phyloP scores from a whole-genome alignment of 225 moss, liverwort and hornwort genomes.

The Rhytidiadelphus loreus region DNA sequence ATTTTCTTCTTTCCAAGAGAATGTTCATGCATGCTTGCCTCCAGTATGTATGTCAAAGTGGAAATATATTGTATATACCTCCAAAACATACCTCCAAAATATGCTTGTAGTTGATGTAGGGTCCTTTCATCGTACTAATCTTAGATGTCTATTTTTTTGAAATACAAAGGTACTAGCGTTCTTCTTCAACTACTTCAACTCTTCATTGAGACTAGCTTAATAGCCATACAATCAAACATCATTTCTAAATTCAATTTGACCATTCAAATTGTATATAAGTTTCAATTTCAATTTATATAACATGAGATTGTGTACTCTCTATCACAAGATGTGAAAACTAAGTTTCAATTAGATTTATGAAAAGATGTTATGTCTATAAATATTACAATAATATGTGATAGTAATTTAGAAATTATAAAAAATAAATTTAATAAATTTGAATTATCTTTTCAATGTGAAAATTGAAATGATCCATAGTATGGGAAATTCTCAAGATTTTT shows the following conservation, averaged over 20 bases:
- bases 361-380: neutral
- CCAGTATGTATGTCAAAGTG: rapidly evolving
- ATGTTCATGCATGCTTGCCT: neutral
- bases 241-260: neutral
- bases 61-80: neutral
- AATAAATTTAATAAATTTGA: no score
- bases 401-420: neutral
- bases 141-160: neutral
- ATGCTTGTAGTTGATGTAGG: neutral
- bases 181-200: neutral
- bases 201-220: neutral
- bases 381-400: neutral
- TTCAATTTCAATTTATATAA: neutral
- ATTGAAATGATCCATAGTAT: neutral
- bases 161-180: neutral
- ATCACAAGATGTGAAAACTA: no score
- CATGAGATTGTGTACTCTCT: neutral
- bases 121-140: neutral
- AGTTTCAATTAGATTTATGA: neutral
- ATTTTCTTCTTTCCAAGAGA: neutral
- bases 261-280: neutral
- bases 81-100: neutral
- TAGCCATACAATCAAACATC: neutral
- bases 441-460: neutral
- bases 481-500: no score